Percentiles rank a stretch among this genome's conserved stretches.
phyloP scores from a whole-genome alignment of 1,284 basidiomycete genomes.

The Tausonia pullulans region DNA sequence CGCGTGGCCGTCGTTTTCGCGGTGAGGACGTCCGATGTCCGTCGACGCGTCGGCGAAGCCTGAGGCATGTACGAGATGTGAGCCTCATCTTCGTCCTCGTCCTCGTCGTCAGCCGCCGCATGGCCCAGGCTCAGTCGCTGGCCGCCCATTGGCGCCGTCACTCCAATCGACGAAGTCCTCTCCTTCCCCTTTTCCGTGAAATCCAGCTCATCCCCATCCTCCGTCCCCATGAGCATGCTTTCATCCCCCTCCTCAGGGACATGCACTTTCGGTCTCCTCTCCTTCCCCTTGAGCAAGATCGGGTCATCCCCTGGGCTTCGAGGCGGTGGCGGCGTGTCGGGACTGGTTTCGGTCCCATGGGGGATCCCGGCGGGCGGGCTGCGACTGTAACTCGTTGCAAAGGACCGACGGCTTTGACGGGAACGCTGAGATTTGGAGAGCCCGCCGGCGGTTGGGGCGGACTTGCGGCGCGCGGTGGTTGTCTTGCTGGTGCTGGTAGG shows the following conservation, averaged over 20 bases:
- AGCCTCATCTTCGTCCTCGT: background rate
- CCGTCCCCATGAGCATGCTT: background rate
- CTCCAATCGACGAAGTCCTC: background rate
- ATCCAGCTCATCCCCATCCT: constrained; percentile 7
- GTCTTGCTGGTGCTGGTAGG: background rate
- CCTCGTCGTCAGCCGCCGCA: background rate
- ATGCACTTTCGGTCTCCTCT: background rate
- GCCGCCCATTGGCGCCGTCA: background rate
- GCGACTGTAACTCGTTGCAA: background rate
- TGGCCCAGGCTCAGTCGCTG: background rate
- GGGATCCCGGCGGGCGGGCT: background rate
- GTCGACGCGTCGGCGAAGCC: background rate
- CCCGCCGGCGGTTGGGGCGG: background rate
- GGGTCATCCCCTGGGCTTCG: constrained; percentile 14
- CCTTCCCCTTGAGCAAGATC: constrained; percentile 6
- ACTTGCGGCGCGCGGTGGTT: background rate
- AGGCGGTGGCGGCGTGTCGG: constrained; percentile 11
- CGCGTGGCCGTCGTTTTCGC: background rate
- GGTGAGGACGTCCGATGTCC: background rate
- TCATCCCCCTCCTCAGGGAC: background rate
- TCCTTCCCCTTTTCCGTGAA: background rate
- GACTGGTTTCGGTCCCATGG: constrained; percentile 1
- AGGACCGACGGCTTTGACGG: background rate
- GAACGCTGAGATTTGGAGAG: background rate
- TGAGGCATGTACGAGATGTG: constrained; percentile 5